Evolutionary conservation across 495 filamentous ascomycete genomes (phyloP).

Genomic region (Penicillium dipodomyicola): DNA sequence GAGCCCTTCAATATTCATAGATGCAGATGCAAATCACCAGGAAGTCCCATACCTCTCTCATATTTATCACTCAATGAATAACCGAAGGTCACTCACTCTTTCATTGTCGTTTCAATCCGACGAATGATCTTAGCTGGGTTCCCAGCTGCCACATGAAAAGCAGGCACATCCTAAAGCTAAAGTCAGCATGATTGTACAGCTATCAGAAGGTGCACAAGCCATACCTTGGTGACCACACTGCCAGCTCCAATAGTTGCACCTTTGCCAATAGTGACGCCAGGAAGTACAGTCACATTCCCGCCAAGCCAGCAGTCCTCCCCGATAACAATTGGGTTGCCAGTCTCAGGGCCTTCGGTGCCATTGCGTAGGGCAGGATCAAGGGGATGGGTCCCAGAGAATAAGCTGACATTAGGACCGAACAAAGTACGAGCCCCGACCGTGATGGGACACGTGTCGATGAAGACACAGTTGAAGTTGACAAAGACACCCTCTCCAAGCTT

Average conservation of each 20-base stretch:
- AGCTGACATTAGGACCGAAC: slow-evolving; percentile 70
- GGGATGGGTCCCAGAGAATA: slow-evolving; percentile 74
- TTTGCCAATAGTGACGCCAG: slow-evolving; percentile 79
- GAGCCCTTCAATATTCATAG: not conserved
- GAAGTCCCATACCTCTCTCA: not conserved
- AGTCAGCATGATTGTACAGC: slow-evolving; percentile 1
- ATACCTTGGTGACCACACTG: slow-evolving; percentile 85
- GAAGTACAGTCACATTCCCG: slow-evolving; percentile 69
- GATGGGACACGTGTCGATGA: slow-evolving; percentile 76
- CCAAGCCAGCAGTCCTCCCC: slow-evolving; percentile 91
- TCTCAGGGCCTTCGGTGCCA: slow-evolving; percentile 71
- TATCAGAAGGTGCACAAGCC: slow-evolving; percentile 16
- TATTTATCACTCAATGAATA: not conserved
- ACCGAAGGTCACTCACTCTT: slow-evolving; percentile 10
- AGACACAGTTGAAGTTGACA: slow-evolving; percentile 72
- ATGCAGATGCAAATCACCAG: not conserved
- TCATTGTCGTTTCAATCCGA: slow-evolving; percentile 49
- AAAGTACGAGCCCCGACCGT: slow-evolving; percentile 77
- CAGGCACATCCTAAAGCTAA: slow-evolving; percentile 54
- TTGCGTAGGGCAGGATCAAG: slow-evolving; percentile 70
- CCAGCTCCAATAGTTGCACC: slow-evolving; percentile 79
- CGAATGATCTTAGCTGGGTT: slow-evolving; percentile 65
- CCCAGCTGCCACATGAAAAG: slow-evolving; percentile 61
- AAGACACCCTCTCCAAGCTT: slow-evolving; percentile 65
- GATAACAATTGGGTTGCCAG: slow-evolving; percentile 70